Evolutionary conservation across 2,329 filamentous ascomycete species (phyloP).

Genomic region (Hymenoscyphus infarciens): DNA sequence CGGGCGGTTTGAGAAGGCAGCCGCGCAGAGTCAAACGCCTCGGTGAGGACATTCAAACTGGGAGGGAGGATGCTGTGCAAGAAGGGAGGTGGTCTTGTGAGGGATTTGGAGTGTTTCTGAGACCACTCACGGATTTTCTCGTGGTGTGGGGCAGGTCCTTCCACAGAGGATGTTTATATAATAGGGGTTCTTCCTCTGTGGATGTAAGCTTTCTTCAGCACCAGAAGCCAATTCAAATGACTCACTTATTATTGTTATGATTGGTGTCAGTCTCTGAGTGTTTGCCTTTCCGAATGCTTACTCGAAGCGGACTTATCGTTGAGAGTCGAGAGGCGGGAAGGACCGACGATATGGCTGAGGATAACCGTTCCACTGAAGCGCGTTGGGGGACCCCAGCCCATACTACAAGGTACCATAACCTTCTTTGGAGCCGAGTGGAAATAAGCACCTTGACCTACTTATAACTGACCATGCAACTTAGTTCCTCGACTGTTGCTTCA

Average conservation of each 20-base stretch:
- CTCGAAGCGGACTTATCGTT: slow-evolving; percentile 1
- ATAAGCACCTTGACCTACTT: neutral
- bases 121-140: neutral
- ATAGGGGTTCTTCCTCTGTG: neutral
- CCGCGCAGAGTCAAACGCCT: neutral
- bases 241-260: neutral
- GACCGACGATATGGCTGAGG: neutral
- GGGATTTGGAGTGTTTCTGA: slow-evolving; percentile 1
- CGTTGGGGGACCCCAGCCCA: neutral
- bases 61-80: slow-evolving; percentile 5
- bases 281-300: neutral
- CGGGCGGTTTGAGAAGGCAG: slow-evolving; percentile 1
- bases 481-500: neutral
- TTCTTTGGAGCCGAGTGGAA: neutral
- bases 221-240: neutral
- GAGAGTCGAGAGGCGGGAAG: neutral
- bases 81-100: slow-evolving; percentile 1
- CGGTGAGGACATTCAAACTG: slow-evolving; percentile 1
- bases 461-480: neutral
- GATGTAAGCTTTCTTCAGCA: neutral
- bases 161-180: neutral
- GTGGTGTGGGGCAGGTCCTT: slow-evolving; percentile 3
- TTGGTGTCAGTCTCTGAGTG: neutral
- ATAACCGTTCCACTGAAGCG: neutral
- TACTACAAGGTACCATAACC: neutral